Percentiles rank a stretch among this genome's conserved stretches.
Conservation (phyloP, 768 basidiomycete species). For the Collybia sordida region DNA sequence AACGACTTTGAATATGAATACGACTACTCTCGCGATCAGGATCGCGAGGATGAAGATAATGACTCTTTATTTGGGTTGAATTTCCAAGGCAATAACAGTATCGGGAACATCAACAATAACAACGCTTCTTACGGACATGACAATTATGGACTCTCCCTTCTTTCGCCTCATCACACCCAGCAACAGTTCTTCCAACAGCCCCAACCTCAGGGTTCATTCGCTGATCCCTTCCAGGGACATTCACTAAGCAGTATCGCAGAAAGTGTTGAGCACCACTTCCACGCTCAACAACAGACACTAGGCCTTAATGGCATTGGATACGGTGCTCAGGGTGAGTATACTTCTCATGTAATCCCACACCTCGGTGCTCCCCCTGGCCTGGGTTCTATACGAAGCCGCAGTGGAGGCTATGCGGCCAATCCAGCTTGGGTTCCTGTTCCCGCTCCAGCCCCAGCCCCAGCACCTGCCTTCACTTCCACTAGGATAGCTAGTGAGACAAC, state of each 20-base stretch:
- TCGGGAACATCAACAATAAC: slow-evolving; percentile 12
- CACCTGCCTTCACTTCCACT: background rate
- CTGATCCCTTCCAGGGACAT: slow-evolving; percentile 41
- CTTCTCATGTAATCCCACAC: background rate
- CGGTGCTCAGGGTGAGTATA: slow-evolving; percentile 7
- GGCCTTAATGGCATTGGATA: slow-evolving; percentile 2
- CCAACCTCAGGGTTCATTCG: slow-evolving; percentile 26
- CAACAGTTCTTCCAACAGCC: slow-evolving; percentile 19
- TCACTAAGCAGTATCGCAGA: slow-evolving; percentile 36
- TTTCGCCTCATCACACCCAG: slow-evolving; percentile 23
- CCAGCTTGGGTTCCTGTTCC: slow-evolving; percentile 21
- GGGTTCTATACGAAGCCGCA: background rate
- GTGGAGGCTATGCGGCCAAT: slow-evolving; percentile 5
- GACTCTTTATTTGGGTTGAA: slow-evolving; percentile 33
- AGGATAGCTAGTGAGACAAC: slow-evolving; percentile 1
- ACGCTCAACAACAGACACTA: slow-evolving; percentile 25
- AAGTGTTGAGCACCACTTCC: slow-evolving; percentile 43
- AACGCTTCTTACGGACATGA: slow-evolving; percentile 34
- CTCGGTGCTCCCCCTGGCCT: slow-evolving; percentile 4
- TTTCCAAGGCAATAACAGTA: slow-evolving; percentile 25
- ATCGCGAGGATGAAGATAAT: slow-evolving; percentile 32
- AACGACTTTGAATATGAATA: slow-evolving; percentile 57
- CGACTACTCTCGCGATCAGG: slow-evolving; percentile 22
- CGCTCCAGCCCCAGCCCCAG: slow-evolving; percentile 6
- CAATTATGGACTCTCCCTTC: slow-evolving; percentile 22